Conservation (phyloP, 768 basidiomycete genomes). For the Filobasidium floriforme region DNA sequence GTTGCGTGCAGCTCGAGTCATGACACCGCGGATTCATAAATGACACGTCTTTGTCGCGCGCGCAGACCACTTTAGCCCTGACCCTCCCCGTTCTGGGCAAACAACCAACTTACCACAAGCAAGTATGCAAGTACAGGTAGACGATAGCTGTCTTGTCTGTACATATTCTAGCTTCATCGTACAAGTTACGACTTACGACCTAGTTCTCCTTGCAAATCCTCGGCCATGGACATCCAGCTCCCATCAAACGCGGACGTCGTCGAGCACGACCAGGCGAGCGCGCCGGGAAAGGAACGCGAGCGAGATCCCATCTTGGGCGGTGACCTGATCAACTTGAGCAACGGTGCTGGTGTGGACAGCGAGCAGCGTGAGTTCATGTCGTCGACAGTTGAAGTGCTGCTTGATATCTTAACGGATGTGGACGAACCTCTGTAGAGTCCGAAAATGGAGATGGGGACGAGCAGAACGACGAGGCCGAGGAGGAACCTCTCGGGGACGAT, state of each 20-base stretch:
- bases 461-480: constrained; percentile 9
- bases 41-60: no score
- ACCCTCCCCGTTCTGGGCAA: no score
- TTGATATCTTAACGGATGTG: neutral
- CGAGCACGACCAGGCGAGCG: constrained; percentile 60
- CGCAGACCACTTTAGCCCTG: no score
- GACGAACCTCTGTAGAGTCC: constrained; percentile 54
- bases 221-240: constrained; percentile 11
- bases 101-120: no score
- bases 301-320: constrained; percentile 72
- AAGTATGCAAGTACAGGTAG: no score
- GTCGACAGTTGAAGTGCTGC: no score
- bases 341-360: constrained; percentile 25
- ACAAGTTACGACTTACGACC: no score
- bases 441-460: neutral
- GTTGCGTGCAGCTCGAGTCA: no score
- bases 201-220: no score
- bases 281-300: constrained; percentile 78
- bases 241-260: constrained; percentile 29
- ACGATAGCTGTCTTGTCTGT: no score
- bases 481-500: constrained; percentile 62
- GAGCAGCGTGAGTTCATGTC: constrained; percentile 10
- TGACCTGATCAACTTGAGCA: constrained; percentile 66
- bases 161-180: no score
- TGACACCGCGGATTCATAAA: no score